Evolutionary conservation across 768 basidiomycete genomes (phyloP).

Genomic region (Suillus subalutaceus): DNA sequence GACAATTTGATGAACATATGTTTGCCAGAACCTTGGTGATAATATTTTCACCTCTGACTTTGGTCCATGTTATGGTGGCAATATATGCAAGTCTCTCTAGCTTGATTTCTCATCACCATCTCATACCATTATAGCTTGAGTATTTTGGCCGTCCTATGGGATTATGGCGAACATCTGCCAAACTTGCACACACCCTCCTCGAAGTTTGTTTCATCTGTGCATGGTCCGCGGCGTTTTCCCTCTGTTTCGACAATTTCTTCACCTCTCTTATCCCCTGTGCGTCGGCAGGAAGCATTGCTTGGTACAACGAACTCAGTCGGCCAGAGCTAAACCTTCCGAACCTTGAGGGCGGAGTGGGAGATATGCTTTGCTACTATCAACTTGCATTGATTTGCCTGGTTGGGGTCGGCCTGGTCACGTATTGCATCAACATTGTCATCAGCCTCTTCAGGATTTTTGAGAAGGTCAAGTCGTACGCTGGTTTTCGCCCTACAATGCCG

Average conservation of each 20-base stretch:
- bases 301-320: constrained; percentile 75
- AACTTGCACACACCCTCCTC: constrained; percentile 82
- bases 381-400: constrained; percentile 79
- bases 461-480: constrained; percentile 78
- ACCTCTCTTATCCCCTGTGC: constrained; percentile 84
- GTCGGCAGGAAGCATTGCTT: constrained; percentile 55
- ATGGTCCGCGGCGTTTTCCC: constrained; percentile 90
- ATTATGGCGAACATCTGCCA: constrained; percentile 87
- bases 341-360: constrained; percentile 50
- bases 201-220: constrained; percentile 91
- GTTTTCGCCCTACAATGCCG: constrained; percentile 24
- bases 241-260: constrained; percentile 91
- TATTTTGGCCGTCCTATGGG: constrained; percentile 92
- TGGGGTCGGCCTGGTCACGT: constrained; percentile 74
- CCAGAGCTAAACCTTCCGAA: constrained; percentile 27
- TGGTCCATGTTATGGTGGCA: constrained; percentile 83
- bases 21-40: constrained; percentile 71
- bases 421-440: constrained; percentile 84
- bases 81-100: constrained; percentile 66
- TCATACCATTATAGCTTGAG: constrained; percentile 61
- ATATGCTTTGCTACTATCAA: constrained; percentile 73
- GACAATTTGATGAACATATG: constrained; percentile 2
- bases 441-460: constrained; percentile 87
- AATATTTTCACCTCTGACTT: constrained; percentile 81
- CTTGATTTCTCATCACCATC: constrained; percentile 16